phyloP scores from a whole-genome alignment of 129 eudicot species.

The Arctium lappa region DNA sequence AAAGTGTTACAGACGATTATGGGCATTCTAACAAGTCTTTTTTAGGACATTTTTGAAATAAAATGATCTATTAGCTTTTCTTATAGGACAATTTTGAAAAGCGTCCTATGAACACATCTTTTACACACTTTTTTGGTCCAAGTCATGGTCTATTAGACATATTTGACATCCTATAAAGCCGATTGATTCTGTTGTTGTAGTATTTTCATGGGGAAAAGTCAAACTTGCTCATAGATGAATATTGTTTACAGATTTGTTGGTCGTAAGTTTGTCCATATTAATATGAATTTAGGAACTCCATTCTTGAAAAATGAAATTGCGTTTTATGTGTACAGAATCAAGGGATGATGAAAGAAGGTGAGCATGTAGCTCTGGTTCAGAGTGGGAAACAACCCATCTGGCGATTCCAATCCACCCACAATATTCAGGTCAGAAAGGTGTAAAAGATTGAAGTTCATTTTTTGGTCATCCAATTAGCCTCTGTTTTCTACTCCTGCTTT shows the following conservation, averaged over 20 bases:
- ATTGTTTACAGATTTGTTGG: too few species aligned
- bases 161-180: too few species aligned
- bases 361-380: slow-evolving; percentile 92
- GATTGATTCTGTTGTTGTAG: too few species aligned
- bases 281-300: not conserved
- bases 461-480: slow-evolving; percentile 16
- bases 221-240: too few species aligned
- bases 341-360: slow-evolving; percentile 98
- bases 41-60: not conserved
- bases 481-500: slow-evolving; percentile 4
- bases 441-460: slow-evolving; percentile 26
- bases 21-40: not conserved
- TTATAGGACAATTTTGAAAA: not conserved
- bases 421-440: slow-evolving; percentile 89
- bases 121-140: too few species aligned
- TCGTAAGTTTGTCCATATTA: not conserved
- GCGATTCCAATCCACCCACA: slow-evolving; percentile 94
- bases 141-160: too few species aligned
- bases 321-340: slow-evolving; percentile 49
- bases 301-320: slow-evolving; percentile 10
- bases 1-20: not conserved
- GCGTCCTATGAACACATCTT: not conserved
- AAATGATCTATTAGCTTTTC: not conserved
- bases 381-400: slow-evolving; percentile 92
- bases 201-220: too few species aligned